Conservation (phyloP, 257 asterid genomes). For the Jasminum sambac region DNA sequence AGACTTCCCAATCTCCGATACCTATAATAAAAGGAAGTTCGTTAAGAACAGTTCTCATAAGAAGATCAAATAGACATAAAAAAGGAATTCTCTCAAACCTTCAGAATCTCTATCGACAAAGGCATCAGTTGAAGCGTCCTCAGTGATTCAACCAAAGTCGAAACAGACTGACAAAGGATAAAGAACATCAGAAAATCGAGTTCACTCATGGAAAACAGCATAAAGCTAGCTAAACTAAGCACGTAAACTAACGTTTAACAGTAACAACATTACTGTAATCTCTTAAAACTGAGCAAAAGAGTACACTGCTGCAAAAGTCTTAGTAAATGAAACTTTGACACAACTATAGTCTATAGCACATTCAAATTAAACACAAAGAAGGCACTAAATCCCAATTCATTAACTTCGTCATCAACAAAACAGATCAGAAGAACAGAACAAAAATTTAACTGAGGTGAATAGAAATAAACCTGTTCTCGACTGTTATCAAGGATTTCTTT, state of each 20-base stretch:
- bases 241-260: background rate
- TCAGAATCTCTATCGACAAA: conserved; percentile 71
- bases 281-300: conserved; percentile 4
- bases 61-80: conserved; percentile 18
- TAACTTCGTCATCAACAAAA: background rate
- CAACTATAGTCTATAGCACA: background rate
- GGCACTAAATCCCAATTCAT: background rate
- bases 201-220: background rate
- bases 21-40: conserved; percentile 39
- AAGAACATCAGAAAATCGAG: conserved; percentile 12
- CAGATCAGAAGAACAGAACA: background rate
- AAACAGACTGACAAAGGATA: conserved; percentile 49
- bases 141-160: conserved; percentile 56
- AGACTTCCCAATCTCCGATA: conserved; percentile 56
- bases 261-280: conserved; percentile 1
- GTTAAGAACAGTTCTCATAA: conserved; percentile 15
- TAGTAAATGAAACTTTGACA: background rate
- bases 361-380: background rate
- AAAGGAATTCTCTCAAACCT: conserved; percentile 47
- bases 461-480: conserved; percentile 59
- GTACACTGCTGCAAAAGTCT: background rate
- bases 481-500: conserved; percentile 60
- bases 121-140: conserved; percentile 79
- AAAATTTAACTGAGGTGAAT: background rate
- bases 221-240: conserved; percentile 14